Evolutionary conservation across 768 basidiomycete species (phyloP), one percentile per base, ranked within the genome.

Genomic region (Arthromyces matolae): DNA sequence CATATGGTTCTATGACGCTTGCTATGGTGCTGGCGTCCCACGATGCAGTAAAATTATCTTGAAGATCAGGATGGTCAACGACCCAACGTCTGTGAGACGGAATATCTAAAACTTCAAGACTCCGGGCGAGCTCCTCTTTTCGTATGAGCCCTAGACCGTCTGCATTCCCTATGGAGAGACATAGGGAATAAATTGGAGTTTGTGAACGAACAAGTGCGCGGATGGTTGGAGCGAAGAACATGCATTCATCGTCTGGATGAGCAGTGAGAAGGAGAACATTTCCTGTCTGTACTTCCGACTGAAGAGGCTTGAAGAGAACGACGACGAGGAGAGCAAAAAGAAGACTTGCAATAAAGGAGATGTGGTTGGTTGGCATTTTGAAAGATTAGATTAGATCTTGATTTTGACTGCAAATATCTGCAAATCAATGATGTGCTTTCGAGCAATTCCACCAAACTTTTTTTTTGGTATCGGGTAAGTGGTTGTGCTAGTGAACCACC

Each of bases 221-320:
- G 12, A 95, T 64, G 0, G 90, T 93, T 0, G 93, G 93, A 3
- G 84, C 83, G 63, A 97, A 97, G 75, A 97, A 97, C 76, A 94
- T 79, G 63, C 83, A 84, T 69, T 96, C 93, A 62, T 97, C 93
- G 61, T 96, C 93, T 2, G 93, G 93, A 62, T 97, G 93, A 22
- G 93, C 92, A 0, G 93, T 95, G 36, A 97, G 64, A 3, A 96
- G 64, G 29, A 93, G 71, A 27, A 89, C 61, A 29, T 65, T 65
- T 5, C 49, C 36, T 3, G 35, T 37, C n/a, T n/a, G 31, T 32
- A 9, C 3, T 37, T 8, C n/a, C 47, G 38, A 9, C 20, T 65
- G 56, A 0, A 64, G 42, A 8, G 73, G 68, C 13, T 51, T 42
- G 52, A 60, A 62, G 1, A 75, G 59, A 18, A 69, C 55, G 4